Conservation (phyloP, 345 rosid species). For the Clarkia xantiana region DNA sequence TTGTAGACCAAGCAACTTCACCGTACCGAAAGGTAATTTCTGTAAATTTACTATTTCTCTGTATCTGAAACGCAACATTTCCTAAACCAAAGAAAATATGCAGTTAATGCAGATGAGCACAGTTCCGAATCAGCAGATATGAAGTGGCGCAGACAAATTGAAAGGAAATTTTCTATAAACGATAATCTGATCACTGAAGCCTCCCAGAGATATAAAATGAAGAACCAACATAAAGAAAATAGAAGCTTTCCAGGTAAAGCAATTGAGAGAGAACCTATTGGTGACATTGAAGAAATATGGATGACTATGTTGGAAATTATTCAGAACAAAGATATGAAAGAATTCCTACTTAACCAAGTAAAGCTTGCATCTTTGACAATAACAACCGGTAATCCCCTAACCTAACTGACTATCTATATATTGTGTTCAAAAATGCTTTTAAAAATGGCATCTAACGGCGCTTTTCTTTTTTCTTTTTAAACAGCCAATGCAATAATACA, state of each 20-base stretch:
- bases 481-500: slow-evolving; percentile 20
- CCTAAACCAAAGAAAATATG: slow-evolving; percentile 2
- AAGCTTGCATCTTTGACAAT: slow-evolving; percentile 24
- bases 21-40: slow-evolving; percentile 12
- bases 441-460: background rate
- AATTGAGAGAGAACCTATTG: slow-evolving; percentile 7
- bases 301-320: slow-evolving; percentile 15
- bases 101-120: slow-evolving; percentile 10
- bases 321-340: slow-evolving; percentile 11
- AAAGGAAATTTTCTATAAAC: background rate
- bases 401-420: background rate
- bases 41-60: no score
- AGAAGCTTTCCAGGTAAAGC: slow-evolving; percentile 7
- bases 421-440: background rate
- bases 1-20: slow-evolving; percentile 1
- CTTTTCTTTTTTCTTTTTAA: background rate
- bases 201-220: background rate
- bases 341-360: slow-evolving; percentile 15
- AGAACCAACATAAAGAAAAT: slow-evolving; percentile 4
- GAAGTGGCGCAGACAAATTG: slow-evolving; percentile 1
- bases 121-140: slow-evolving; percentile 2
- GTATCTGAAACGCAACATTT: background rate
- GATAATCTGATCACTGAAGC: background rate
- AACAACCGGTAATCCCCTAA: slow-evolving; percentile 13
- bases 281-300: slow-evolving; percentile 18